Base-by-base conservation (phyloP, 164 flowering plant species). In the Taxillus chinensis region DNA sequence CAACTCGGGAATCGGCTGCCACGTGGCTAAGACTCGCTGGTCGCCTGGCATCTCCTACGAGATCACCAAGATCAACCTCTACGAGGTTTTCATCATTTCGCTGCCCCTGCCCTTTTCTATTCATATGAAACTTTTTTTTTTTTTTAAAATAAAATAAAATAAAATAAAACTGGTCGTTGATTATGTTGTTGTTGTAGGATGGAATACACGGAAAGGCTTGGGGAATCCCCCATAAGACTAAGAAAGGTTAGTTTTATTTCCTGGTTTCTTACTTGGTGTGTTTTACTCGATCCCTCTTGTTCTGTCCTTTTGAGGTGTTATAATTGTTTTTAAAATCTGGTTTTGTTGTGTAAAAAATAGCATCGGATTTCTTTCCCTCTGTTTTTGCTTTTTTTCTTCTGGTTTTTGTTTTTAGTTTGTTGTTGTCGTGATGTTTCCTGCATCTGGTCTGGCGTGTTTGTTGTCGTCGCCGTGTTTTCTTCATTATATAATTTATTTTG, bases 201-300 rank as follows among this genome's bases (percentile, higher is more conserved):
- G 97, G 97, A 0, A 71, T 74, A 59, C 97, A 90, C 75, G 97
- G 99, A 12, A 93, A 93, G 70, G 99, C 99, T 8, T 90, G 99
- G 99, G 99, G 99, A 8, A 68, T 93, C 65, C n/a, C n/a, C n/a
- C n/a, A n/a, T n/a, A n/a, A n/a, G n/a, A n/a, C n/a, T n/a, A n/a
- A n/a, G n/a, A n/a, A 86, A 7, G 96, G 99, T 93, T 41, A 67
- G 80, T 57, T 17, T 55, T 13, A 49, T 60, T 39, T 13, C 15
- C 8, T 61, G n/a, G 39, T 56, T 38, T 62, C 16, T 3, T 14
- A 8, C n/a, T 66, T 59, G 50, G 10, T 37, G 67, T 68, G 48
- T 12, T 57, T 62, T 1, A 27, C 41, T 57, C 14, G 55, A 14
- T 5, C 8, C 61, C 41, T 62, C 40, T 46, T 60, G 7, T 43